Conservation (phyloP, 2,329 filamentous ascomycete species). For the Hymenoscyphus linearis region DNA sequence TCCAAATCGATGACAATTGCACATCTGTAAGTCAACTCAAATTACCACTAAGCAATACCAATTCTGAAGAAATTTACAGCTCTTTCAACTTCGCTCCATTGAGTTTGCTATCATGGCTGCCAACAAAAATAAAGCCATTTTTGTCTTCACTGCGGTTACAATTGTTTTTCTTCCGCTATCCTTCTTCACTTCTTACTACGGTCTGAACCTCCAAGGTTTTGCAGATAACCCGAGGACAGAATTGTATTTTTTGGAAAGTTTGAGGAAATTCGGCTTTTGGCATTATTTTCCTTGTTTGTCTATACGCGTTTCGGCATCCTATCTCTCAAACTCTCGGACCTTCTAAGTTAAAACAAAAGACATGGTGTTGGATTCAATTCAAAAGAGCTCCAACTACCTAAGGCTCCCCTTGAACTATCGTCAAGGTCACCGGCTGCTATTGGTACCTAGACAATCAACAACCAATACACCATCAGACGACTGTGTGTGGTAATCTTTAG, state of each 20-base stretch:
- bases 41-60: too few species aligned
- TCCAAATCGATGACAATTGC: too few species aligned
- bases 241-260: neutral
- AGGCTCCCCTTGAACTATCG: too few species aligned
- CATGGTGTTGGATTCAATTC: too few species aligned
- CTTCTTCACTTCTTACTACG: neutral
- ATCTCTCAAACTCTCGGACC: neutral
- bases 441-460: too few species aligned
- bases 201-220: neutral
- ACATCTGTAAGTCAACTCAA: too few species aligned
- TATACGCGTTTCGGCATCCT: neutral
- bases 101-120: neutral
- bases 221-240: neutral
- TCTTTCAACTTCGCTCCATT: neutral
- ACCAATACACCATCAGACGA: too few species aligned
- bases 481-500: too few species aligned
- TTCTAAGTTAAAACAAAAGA: neutral
- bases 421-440: too few species aligned
- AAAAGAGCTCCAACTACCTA: too few species aligned
- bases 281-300: neutral
- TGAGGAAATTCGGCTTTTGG: neutral
- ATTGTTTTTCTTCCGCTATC: neutral
- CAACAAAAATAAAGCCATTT: neutral
- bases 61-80: too few species aligned
- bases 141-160: neutral